A percentile compares a stretch with the other conserved stretches of the same genome.
Evolutionary conservation across 805 yeast genomes (phyloP).

Genomic region (Saccharomycopsis fibuligera): DNA sequence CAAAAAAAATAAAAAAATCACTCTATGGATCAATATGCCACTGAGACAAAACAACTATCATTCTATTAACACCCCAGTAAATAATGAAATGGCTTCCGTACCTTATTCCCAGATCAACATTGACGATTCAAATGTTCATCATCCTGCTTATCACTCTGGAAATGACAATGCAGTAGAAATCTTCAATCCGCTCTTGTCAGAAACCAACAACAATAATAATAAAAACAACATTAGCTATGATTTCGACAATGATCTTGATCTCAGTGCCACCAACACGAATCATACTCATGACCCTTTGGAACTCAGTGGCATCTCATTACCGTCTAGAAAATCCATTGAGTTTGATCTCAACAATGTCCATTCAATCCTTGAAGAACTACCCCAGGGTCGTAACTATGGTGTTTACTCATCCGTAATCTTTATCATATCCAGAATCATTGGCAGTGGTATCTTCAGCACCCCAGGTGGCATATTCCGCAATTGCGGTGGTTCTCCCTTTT

Average conservation of each 20-base stretch:
- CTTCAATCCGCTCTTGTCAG: no score
- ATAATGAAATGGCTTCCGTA: no score
- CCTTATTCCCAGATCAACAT: no score
- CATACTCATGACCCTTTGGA: slow-evolving; percentile 17
- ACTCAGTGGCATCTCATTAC: slow-evolving; percentile 9
- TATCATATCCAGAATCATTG: slow-evolving; percentile 63
- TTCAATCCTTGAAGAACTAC: slow-evolving; percentile 34
- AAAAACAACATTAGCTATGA: no score
- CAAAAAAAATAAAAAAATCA: no score
- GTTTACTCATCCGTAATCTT: slow-evolving; percentile 57
- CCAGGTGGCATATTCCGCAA: slow-evolving; percentile 61
- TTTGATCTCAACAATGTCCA: slow-evolving; percentile 13
- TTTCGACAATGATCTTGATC: background rate
- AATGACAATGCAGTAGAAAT: no score
- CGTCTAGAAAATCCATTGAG: slow-evolving; percentile 8
- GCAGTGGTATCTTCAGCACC: slow-evolving; percentile 73
- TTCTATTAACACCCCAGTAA: no score
- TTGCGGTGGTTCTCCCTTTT: slow-evolving; percentile 58
- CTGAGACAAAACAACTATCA: no score
- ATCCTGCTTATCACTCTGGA: no score
- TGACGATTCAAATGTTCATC: no score
- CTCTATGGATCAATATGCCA: no score
- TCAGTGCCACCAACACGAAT: background rate
- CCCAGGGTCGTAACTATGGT: slow-evolving; percentile 74
- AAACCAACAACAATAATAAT: no score